Percentiles rank a stretch among this genome's conserved stretches.
These are phyloP conservation scores for Ammopiptanthus mongolicus DNA, from an alignment of 306 rosid genomes.

Conservation along the genomic window DNA sequence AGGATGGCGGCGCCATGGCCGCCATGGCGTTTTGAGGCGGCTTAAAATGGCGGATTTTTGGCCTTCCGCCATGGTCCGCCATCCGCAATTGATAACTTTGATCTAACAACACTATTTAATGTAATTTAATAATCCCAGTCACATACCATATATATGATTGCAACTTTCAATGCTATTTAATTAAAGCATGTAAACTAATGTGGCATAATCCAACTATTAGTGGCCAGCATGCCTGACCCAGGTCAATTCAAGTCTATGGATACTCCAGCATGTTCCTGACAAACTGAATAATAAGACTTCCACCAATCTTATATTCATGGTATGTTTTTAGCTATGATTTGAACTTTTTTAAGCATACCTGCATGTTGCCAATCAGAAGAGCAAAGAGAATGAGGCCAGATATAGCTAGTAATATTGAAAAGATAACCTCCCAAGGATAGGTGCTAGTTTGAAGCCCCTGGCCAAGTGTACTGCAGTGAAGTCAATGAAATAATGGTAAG, in stretches of 20 bases:
- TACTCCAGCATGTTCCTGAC: not conserved
- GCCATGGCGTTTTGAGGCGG: too few relatives aligned
- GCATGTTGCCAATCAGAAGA: conserved; percentile 98
- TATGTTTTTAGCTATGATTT: not conserved
- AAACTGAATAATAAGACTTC: conserved; percentile 10
- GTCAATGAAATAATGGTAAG: conserved; percentile 5
- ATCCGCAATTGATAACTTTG: too few relatives aligned
- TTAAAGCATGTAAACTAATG: not conserved
- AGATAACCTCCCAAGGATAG: conserved; percentile 85
- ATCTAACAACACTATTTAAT: not conserved
- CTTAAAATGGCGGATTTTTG: too few relatives aligned
- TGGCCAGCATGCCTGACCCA: not conserved
- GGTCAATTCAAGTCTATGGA: not conserved
- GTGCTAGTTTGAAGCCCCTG: conserved; percentile 97
- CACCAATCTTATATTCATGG: not conserved
- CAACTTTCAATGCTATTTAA: not conserved
- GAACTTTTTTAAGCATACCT: conserved; percentile 47
- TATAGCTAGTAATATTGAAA: conserved; percentile 88
- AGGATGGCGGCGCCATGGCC: too few relatives aligned
- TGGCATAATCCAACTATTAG: not conserved
- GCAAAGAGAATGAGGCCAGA: conserved; percentile 94
- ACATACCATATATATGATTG: not conserved
- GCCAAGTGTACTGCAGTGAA: conserved; percentile 81
- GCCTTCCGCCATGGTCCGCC: too few relatives aligned
- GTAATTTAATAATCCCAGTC: not conserved